Evolutionary conservation across 768 basidiomycete genomes (phyloP), one percentile per base, ranked within the genome.

Genomic region (Ramaria rubella): DNA sequence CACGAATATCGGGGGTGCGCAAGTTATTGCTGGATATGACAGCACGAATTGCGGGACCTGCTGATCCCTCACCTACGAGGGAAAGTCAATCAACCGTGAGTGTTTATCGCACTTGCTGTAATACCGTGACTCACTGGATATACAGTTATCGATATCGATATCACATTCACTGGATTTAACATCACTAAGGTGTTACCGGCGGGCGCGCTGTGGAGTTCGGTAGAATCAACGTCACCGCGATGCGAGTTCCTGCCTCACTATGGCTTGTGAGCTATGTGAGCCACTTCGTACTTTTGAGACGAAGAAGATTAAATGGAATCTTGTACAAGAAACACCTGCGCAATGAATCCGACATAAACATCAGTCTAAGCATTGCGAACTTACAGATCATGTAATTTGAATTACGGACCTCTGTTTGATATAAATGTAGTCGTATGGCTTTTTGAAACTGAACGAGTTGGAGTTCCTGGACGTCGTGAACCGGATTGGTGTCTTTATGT

Each of bases 121-220:
- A 36, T 36, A 36, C 34, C 17, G 34, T 36, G 7, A 7, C 34
- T 36, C 17, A 17, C 17, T 17, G 17, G 7, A 8, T 36, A 8
- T 36, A 62, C 72, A 11, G 73, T 72, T 29, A 40, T 48, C 14
- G 59, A 61, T 8, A 26, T 4, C 3, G 59, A 61, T 0, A 75
- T 72, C 4, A 3, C 40, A 8, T 17, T 21, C 4, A 9, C n/a
- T 21, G 40, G 40, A 17, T 82, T 80, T 60, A 80, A 78, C 57
- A 65, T 83, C 26, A 75, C 80, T 1, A 61, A 75, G 60, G 67
- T 15, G 64, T 84, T 58, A 84, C 82, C 12, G 68, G 70, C 49
- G 72, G 70, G 33, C 68, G 77, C 61, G 83, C 76, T 0, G 70
- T 66, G 42, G 63, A 72, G 30, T 63, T 79, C 24, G 84, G 84